Evolutionary conservation across 2,329 filamentous ascomycete genomes (phyloP), one percentile per base, ranked within the genome.

Genomic region (Cadophora malorum): DNA sequence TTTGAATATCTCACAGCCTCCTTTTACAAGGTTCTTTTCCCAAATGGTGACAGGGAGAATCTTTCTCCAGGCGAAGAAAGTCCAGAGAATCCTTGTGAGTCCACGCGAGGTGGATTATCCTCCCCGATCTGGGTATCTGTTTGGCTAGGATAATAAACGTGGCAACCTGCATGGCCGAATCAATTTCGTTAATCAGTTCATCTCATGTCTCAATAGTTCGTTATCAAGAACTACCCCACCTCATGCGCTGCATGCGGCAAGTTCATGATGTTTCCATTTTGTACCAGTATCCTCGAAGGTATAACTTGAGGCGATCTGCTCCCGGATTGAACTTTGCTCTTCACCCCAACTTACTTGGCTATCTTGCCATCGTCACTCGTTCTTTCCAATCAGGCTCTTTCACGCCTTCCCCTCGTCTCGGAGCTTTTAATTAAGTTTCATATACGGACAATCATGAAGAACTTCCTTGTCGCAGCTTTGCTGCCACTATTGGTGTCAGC

Each of bases 351-450:
- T 31, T 12, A 53, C 50, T 55, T 33, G 25, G 52, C 25, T n/a
- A 8, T 55, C 16, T 10, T 55, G 52, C 28, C 52, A 33, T 55
- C 28, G 52, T 8, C 52, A 55, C 25, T 55, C 28, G 4, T 55
- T 33, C 16, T 33, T 9, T 31, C 14, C n/a, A 49, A n/a, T 55
- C 1, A 9, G 52, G 4, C 14, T 28, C 23, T 19, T 16, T 38
- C 52, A 4, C 25, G 6, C 12, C 52, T 55, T 4, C 6, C 25
- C 25, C 7, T 33, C 25, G 16, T 55, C 25, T 55, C 25, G 28
- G 52, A 55, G 33, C 28, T 33, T 55, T 55, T 55, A n/a, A 9
- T 55, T 33, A 31, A 55, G 52, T 55, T 55, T 55, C 52, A 33
- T 19, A 12, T 33, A 33, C 14, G 16, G 25, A 10, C 50, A 53